These are phyloP conservation scores for Calvatia gigantea DNA, from an alignment of 768 basidiomycete species.

Conservation along the genomic window DNA sequence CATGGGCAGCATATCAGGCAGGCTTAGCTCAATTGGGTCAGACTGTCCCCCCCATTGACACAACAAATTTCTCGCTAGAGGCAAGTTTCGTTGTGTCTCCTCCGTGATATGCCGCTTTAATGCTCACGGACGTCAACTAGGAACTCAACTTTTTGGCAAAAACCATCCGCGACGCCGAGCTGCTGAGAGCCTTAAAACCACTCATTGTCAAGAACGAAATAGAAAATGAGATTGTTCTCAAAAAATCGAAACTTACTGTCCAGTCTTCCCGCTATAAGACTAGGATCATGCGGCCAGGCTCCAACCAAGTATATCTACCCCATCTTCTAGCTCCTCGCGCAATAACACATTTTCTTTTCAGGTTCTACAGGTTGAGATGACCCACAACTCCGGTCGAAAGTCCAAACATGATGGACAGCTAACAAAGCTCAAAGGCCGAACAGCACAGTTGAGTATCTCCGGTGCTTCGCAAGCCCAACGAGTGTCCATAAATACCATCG, in stretches of 20 bases:
- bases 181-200: constrained; percentile 41
- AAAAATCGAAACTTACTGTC: constrained; percentile 30
- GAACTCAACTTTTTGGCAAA: constrained; percentile 32
- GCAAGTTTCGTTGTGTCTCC: constrained; percentile 21
- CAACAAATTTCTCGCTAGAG: constrained; percentile 17
- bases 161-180: constrained; percentile 34
- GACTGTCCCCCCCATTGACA: constrained; percentile 22
- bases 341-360: no score
- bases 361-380: no score
- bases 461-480: constrained; percentile 24
- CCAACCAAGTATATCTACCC: constrained; percentile 26
- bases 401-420: constrained; percentile 20
- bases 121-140: constrained; percentile 24
- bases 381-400: constrained; percentile 5
- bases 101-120: background rate
- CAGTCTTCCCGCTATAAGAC: constrained; percentile 40
- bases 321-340: background rate
- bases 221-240: constrained; percentile 19
- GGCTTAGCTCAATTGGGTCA: constrained; percentile 20
- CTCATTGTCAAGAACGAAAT: constrained; percentile 44
- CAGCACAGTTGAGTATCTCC: constrained; percentile 26
- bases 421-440: constrained; percentile 35
- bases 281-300: constrained; percentile 28
- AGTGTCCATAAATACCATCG: constrained; percentile 39
- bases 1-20: constrained; percentile 43